phyloP scores from a whole-genome alignment of 2,329 filamentous ascomycete species.

The Remersonia thermophila region DNA sequence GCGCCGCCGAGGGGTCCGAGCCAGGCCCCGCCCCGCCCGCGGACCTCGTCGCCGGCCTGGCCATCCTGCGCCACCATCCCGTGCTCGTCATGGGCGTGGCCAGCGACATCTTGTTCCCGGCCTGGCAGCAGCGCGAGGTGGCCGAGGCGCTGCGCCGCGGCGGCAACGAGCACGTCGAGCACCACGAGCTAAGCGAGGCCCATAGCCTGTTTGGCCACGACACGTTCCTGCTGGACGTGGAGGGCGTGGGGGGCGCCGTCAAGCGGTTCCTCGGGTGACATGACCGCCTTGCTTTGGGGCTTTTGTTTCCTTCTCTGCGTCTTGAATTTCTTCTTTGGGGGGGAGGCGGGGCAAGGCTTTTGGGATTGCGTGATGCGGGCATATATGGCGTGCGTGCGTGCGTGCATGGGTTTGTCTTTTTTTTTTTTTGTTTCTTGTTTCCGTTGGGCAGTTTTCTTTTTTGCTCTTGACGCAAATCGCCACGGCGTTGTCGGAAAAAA shows the following conservation, averaged over 20 bases:
- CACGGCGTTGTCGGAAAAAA: no score
- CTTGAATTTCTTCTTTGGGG: not conserved
- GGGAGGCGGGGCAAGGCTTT: not conserved
- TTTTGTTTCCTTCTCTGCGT: no score
- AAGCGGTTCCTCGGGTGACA: constrained; percentile 63
- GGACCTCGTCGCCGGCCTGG: constrained; percentile 68
- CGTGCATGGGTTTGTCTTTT: no score
- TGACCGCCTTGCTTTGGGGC: no score
- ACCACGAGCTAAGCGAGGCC: constrained; percentile 88
- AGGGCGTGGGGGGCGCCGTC: constrained; percentile 80
- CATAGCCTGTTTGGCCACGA: constrained; percentile 93
- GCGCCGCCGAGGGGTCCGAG: constrained; percentile 6
- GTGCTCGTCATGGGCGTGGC: constrained; percentile 87
- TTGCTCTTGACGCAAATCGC: no score
- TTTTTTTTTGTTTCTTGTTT: no score
- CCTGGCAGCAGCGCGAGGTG: constrained; percentile 95
- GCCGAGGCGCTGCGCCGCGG: constrained; percentile 66
- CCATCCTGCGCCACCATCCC: constrained; percentile 59
- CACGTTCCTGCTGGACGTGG: constrained; percentile 83
- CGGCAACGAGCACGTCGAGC: constrained; percentile 71
- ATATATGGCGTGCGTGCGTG: no score
- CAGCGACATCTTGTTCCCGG: constrained; percentile 91
- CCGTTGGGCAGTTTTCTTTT: no score
- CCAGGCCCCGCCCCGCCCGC: constrained; percentile 51
- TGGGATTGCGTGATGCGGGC: no score